Base-by-base conservation (phyloP, 2,329 filamentous ascomycete genomes). In the Aphanoascus verrucosus region DNA sequence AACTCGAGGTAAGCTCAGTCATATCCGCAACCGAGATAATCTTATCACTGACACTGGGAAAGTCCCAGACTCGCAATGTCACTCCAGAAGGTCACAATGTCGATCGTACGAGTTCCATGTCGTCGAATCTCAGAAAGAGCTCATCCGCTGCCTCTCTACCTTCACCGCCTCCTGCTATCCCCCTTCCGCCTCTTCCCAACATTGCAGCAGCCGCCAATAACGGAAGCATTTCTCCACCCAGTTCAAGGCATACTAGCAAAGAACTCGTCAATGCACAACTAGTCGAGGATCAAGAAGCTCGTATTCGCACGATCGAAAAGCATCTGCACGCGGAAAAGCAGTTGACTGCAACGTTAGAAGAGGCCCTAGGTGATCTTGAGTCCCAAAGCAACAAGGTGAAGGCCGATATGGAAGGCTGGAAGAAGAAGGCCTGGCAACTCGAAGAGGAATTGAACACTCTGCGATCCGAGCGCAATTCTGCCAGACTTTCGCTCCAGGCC, bases 251-350 rank as follows among this genome's bases (percentile, higher is more conserved):
- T 55, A 77, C 82, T 15, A 94, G 88, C 75, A 94, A 93, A 67
- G 88, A 95, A 63, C 79, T 82, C 54, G 77, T 84, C 49, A 79
- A 84, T 55, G 81, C 84, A 48, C 90, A 96, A 63, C 79, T 94
- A 59, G 88, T 94, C 59, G 91, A 97, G 64, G 93, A 98, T 62
- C 90, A 96, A 68, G 93, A 98, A 67, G 86, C 88, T 42, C 89
- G 90, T 58, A 94, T 98, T 65, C 84, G 86, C 56, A 94, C 88
- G 5, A 94, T 98, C 58, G 91, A 98, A 76, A 97, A 96, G 75
- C 89, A 97, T 65, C 79, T 98, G 20, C 85, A 86, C 59, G 93
- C 93, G 2, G 93, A 98, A 76, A 94, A 94, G 67, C 91, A 97
- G 69, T 83, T 98, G 55, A 98, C 91, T 0, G 85, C 88, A 46